Evolutionary conservation across 371 early-diverging fungal species (phyloP), one percentile per base, ranked within the genome.

Genomic region (Actinomortierella wolfii): DNA sequence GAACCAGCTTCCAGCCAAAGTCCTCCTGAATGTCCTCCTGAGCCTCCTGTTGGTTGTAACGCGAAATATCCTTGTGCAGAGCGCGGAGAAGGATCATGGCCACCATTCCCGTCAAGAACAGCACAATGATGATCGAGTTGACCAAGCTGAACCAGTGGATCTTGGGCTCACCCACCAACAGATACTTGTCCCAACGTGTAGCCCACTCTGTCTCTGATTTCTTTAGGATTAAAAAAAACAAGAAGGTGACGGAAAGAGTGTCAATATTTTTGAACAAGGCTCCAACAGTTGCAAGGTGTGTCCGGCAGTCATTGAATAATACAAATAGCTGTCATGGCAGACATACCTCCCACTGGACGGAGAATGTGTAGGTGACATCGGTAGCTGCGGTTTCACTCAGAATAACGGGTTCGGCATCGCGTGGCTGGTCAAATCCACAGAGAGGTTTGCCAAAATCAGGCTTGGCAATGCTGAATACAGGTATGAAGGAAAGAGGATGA

Each of bases 121-220:
- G 75, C 13, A 94, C 92, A 67, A 96, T 93, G 39, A 93, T 91
- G 48, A 90, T 86, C n/a, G 94, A 94, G 84, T 94, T 94, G 65
- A 94, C 86, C 64, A 97, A 79, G 51, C 90, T 89, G 81, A 79
- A 86, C 87, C 83, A 88, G 52, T 86, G 87, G 61, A 96, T 94
- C 61, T 92, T 85, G n/a, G 97, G 89, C 63, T 96, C 94, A 17
- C 83, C 77, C 15, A 90, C 86, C 54, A 90, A 80, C 56, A 98
- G 62, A 74, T 96, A 97, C 61, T 82, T 84, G 78, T 97, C 97
- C 97, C 97, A 97, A 44, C 97, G 88, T 3, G 96, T 96, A 9
- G 92, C 95, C 97, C 97, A 98, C 24, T 90, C 80, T 21, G 83
- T 90, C 7, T 68, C 65, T 1, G 90, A 88, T 88, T 57, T 28